Percentiles rank a stretch among this genome's conserved stretches.
These are phyloP conservation scores for Brassica carinata DNA, from an alignment of 345 rosid species.

Conservation along the genomic window DNA sequence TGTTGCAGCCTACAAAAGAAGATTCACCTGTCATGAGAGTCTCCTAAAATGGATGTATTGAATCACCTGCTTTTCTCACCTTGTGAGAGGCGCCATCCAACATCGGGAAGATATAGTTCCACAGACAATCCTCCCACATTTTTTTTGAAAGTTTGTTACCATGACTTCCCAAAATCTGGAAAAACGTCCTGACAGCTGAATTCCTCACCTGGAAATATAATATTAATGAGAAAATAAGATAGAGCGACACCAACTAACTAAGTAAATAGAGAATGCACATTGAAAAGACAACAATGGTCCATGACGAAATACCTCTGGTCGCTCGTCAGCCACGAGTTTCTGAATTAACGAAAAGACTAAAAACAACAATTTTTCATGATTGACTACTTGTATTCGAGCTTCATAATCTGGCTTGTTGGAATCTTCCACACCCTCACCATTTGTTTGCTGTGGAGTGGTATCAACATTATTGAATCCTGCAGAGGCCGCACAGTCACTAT, in stretches of 20 bases:
- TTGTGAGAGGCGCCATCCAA: slow-evolving; percentile 83
- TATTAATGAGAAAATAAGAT: slow-evolving; percentile 9
- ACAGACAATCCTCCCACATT: slow-evolving; percentile 99
- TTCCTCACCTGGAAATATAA: slow-evolving; percentile 77
- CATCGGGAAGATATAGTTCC: slow-evolving; percentile 94
- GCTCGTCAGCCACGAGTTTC: slow-evolving; percentile 91
- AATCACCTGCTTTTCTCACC: slow-evolving; percentile 52
- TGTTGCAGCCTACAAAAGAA: slow-evolving; percentile 78
- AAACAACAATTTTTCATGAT: slow-evolving; percentile 71
- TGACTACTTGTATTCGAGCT: slow-evolving; percentile 43
- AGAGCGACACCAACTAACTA: slow-evolving; percentile 4
- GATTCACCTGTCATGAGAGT: slow-evolving; percentile 21
- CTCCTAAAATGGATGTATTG: slow-evolving; percentile 10
- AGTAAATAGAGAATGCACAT: slow-evolving; percentile 1
- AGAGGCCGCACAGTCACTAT: slow-evolving; percentile 22
- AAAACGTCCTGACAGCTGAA: slow-evolving; percentile 93
- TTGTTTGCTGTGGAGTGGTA: slow-evolving; percentile 43
- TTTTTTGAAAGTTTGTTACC: slow-evolving; percentile 85
- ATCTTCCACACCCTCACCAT: slow-evolving; percentile 51
- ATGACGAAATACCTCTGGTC: slow-evolving; percentile 80
- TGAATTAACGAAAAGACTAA: slow-evolving; percentile 87
- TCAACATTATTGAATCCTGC: slow-evolving; percentile 44
- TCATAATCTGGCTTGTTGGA: slow-evolving; percentile 42
- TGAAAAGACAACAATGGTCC: slow-evolving; percentile 23
- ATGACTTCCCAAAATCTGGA: slow-evolving; percentile 90